Conservation (phyloP, 2,329 filamentous ascomycete genomes). For the Cercospora sp. region DNA sequence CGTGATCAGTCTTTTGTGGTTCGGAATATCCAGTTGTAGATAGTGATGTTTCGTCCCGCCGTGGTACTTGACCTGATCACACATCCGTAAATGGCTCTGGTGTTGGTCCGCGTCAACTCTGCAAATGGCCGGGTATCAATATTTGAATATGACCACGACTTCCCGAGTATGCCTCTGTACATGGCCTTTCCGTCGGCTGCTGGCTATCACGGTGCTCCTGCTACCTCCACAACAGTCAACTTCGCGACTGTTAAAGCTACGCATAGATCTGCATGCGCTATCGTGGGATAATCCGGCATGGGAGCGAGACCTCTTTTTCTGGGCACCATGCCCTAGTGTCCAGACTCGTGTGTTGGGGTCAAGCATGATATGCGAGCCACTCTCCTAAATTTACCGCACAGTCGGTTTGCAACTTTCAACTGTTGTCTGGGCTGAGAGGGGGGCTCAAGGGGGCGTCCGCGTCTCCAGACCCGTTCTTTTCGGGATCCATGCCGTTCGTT, state of each 20-base stretch:
- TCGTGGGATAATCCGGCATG: neutral
- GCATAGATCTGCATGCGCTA: neutral
- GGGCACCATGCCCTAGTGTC: neutral
- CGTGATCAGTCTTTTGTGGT: neutral
- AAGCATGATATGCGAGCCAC: neutral
- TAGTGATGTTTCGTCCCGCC: neutral
- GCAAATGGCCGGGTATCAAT: neutral
- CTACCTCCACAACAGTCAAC: neutral
- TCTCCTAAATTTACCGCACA: neutral
- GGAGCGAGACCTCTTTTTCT: neutral
- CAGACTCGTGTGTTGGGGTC: neutral
- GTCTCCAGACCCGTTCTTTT: conserved; percentile 62
- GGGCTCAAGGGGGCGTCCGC: conserved; percentile 78
- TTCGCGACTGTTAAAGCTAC: neutral
- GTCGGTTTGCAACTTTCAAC: neutral
- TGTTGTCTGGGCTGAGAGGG: conserved; percentile 9
- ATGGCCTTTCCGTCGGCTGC: neutral
- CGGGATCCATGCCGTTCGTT: conserved; percentile 56
- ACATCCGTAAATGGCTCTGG: neutral
- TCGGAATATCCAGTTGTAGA: neutral
- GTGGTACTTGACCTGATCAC: neutral
- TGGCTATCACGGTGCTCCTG: neutral
- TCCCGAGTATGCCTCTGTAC: neutral
- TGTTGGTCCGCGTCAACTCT: neutral
- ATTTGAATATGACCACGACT: neutral